phyloP scores from a whole-genome alignment of 768 basidiomycete species.

The Crepidotus variabilis region DNA sequence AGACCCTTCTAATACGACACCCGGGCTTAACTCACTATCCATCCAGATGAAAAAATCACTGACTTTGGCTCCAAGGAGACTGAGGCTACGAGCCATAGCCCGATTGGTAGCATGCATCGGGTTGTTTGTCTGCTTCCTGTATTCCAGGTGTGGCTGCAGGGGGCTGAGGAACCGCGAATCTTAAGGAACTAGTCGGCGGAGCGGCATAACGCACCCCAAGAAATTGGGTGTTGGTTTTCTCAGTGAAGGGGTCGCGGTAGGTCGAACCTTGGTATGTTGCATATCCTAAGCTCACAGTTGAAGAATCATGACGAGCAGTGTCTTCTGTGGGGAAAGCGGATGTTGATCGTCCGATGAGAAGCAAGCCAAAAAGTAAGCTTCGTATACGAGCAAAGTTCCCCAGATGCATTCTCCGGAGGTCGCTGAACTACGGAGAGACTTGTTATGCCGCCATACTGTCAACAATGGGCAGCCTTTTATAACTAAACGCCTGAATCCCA shows the following conservation, averaged over 20 bases:
- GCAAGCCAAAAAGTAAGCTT: too few species aligned
- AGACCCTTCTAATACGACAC: too few species aligned
- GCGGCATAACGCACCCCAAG: constrained; percentile 48
- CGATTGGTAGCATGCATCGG: constrained; percentile 28
- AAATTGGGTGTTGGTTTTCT: constrained; percentile 31
- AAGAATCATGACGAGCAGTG: not conserved
- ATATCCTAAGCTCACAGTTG: constrained; percentile 39
- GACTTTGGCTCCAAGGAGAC: constrained; percentile 20
- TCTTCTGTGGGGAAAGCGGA: too few species aligned
- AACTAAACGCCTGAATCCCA: too few species aligned
- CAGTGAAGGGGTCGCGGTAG: constrained; percentile 15
- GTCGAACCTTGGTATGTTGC: constrained; percentile 36
- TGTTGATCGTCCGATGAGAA: too few species aligned
- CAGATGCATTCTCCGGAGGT: too few species aligned
- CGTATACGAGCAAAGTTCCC: too few species aligned
- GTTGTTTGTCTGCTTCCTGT: constrained; percentile 27
- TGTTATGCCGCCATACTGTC: too few species aligned
- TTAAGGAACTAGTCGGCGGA: constrained; percentile 34
- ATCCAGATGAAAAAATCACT: not conserved
- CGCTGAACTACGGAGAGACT: too few species aligned
- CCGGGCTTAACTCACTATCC: too few species aligned
- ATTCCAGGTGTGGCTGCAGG: constrained; percentile 24
- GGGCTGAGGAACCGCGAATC: constrained; percentile 30
- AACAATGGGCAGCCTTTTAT: too few species aligned
- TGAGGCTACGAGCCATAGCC: constrained; percentile 23